phyloP scores from a whole-genome alignment of 495 filamentous ascomycete species.

The Mycothermus thermophilus region DNA sequence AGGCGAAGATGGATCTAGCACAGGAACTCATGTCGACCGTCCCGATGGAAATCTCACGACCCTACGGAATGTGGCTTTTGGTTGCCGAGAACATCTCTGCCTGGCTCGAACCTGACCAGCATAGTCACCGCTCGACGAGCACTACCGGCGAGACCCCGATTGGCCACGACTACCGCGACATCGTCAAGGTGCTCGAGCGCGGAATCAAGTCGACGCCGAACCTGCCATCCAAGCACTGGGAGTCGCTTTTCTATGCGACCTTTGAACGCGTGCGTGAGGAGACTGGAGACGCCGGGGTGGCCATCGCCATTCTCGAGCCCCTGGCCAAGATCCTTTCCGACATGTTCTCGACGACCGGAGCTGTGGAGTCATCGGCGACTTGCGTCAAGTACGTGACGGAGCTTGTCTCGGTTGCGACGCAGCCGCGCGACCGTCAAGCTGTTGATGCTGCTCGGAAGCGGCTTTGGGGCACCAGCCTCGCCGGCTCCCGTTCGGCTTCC shows the following conservation, averaged over 20 bases:
- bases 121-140: constrained; percentile 18
- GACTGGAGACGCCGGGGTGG: constrained; percentile 48
- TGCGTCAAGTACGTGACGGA: constrained; percentile 22
- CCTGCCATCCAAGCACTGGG: constrained; percentile 41
- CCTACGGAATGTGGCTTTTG: constrained; percentile 30
- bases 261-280: constrained; percentile 46
- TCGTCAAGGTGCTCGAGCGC: constrained; percentile 49
- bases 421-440: constrained; percentile 39
- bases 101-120: constrained; percentile 21
- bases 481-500: constrained; percentile 26
- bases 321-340: constrained; percentile 42
- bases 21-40: constrained; percentile 27
- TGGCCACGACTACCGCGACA: constrained; percentile 53
- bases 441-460: constrained; percentile 43
- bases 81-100: constrained; percentile 19
- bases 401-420: constrained; percentile 25
- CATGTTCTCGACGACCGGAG: constrained; percentile 4
- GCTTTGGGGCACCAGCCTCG: constrained; percentile 44
- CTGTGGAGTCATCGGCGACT: constrained; percentile 2
- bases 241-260: constrained; percentile 43
- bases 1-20: constrained; percentile 27
- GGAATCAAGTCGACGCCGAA: constrained; percentile 39
- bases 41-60: constrained; percentile 23
- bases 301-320: constrained; percentile 54
- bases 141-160: constrained; percentile 23